Conservation (phyloP, 108 stramenopile genomes). For the Skeletonema grethae region DNA sequence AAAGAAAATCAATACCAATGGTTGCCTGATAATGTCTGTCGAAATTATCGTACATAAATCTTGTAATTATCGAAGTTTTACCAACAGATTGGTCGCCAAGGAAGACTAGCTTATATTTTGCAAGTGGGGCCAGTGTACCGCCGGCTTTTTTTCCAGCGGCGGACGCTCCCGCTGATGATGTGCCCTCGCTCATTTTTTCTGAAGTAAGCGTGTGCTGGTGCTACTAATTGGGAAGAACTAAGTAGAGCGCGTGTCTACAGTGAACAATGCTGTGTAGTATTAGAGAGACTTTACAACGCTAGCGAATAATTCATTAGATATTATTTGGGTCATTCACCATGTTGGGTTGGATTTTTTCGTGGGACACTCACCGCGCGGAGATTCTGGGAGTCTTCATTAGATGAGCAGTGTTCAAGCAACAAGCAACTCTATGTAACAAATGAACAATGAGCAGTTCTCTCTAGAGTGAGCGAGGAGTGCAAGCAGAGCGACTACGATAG, state of each 20-base stretch:
- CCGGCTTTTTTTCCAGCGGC: constrained; percentile 17
- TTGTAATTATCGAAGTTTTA: constrained; percentile 98
- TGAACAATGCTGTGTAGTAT: not conserved
- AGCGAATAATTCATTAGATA: too few species aligned
- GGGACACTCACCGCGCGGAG: not conserved
- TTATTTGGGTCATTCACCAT: not conserved
- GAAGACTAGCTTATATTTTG: constrained; percentile 99
- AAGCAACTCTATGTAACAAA: too few species aligned
- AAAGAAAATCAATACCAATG: constrained; percentile 99
- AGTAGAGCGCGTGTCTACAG: not conserved
- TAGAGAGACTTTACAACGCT: not conserved
- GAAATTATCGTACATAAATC: constrained; percentile 97
- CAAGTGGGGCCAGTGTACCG: constrained; percentile 81
- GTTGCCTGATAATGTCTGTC: constrained; percentile 99
- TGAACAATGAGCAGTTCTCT: too few species aligned
- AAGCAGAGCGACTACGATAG: too few species aligned
- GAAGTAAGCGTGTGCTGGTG: not conserved
- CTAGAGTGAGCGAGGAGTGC: too few species aligned
- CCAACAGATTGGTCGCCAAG: constrained; percentile 99
- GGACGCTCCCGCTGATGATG: constrained; percentile 5
- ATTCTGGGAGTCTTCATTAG: not conserved
- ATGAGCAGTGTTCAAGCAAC: too few species aligned
- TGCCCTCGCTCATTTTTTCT: constrained; percentile 1
- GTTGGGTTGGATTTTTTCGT: not conserved
- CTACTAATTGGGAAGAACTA: not conserved